Percentiles rank a stretch among this genome's conserved stretches.
These are phyloP conservation scores for Pholiota molesta DNA, from an alignment of 768 basidiomycete species.

Conservation along the genomic window DNA sequence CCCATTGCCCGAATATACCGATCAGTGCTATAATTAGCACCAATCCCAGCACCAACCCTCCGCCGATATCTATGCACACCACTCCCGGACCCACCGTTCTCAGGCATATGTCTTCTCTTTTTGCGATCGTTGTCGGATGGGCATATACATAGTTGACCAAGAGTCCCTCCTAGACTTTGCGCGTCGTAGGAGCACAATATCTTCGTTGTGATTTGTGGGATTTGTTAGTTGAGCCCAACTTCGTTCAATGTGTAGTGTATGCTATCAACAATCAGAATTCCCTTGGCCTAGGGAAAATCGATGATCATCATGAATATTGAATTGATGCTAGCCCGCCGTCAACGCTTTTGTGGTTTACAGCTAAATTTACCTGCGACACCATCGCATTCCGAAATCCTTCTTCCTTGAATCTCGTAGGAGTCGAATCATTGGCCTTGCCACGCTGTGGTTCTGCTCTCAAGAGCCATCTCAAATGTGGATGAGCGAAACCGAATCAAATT, in stretches of 20 bases:
- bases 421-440: not conserved
- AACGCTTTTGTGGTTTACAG: not conserved
- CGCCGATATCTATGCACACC: not conserved
- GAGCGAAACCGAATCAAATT: not conserved
- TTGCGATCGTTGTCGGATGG: not conserved
- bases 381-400: slow-evolving; percentile 5
- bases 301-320: not conserved
- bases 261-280: not conserved
- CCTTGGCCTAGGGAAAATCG: not conserved
- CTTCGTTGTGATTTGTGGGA: not conserved
- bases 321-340: not conserved
- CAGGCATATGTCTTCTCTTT: slow-evolving; percentile 2
- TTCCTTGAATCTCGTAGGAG: slow-evolving; percentile 10
- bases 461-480: not conserved
- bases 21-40: not conserved
- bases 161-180: not conserved
- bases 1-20: slow-evolving; percentile 5
- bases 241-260: no score
- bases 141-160: not conserved
- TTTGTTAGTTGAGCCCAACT: no score
- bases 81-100: not conserved
- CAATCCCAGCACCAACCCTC: not conserved
- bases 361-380: slow-evolving; percentile 10
- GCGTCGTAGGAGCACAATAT: not conserved
- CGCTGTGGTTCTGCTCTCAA: not conserved